These are phyloP conservation scores for Phaeolepiota aurea DNA, from an alignment of 768 basidiomycete species.

Conservation along the genomic window DNA sequence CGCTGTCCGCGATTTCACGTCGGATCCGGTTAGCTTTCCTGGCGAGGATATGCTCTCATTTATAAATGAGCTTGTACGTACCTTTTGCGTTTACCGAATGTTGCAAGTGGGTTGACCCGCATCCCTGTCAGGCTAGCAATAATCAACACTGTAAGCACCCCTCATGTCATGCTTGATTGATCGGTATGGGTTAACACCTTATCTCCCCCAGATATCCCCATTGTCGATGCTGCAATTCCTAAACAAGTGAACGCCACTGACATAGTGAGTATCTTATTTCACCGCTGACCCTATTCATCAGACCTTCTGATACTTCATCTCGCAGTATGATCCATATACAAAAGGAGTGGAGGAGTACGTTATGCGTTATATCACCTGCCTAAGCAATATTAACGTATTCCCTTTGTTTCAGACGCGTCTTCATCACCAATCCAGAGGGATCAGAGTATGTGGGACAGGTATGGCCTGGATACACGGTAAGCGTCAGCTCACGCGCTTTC, in stretches of 20 bases:
- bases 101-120: too few relatives aligned
- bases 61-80: constrained; percentile 46
- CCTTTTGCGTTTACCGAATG: too few relatives aligned
- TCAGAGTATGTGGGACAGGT: constrained; percentile 67
- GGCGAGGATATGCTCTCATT: constrained; percentile 42
- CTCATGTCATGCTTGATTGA: neutral
- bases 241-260: constrained; percentile 53
- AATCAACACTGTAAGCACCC: constrained; percentile 35
- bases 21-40: constrained; percentile 58
- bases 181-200: neutral
- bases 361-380: neutral
- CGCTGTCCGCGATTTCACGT: constrained; percentile 60
- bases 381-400: constrained; percentile 2
- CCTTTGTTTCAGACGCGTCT: constrained; percentile 47
- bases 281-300: neutral
- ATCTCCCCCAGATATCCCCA: constrained; percentile 47
- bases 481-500: neutral
- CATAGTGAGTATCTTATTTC: constrained; percentile 32
- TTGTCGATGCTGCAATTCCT: constrained; percentile 57
- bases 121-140: constrained; percentile 16
- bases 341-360: constrained; percentile 50
- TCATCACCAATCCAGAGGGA: constrained; percentile 70
- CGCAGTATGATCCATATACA: constrained; percentile 60
- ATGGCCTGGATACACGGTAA: constrained; percentile 69
- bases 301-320: neutral